Base-by-base conservation (phyloP, 2,329 filamentous ascomycete species). In the Alternaria arborescens region DNA sequence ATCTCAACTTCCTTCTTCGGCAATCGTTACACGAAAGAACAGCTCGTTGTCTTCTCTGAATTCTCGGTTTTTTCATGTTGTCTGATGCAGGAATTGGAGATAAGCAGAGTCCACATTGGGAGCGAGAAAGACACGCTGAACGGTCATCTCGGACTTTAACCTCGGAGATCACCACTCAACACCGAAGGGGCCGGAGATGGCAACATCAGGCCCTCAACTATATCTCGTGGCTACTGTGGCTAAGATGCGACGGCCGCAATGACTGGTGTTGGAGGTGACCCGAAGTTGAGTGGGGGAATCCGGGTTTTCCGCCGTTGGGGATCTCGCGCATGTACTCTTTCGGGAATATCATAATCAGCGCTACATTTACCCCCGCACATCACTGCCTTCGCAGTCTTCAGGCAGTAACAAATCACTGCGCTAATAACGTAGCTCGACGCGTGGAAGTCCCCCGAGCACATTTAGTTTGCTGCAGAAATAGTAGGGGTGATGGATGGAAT, bases 1-100 rank as follows among this genome's bases (percentile, higher is more conserved):
- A 82, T 64, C 79, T 78, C 7, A 82, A 66, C 62, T 81, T 81
- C n/a, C 80, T 65, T 14, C 77, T 67, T 7, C 79, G 74, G 63
- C 80, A 82, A 44, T 78, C 76, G 47, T 76, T 77, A 60, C 79
- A 82, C 1, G 78, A 80, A 2, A 82, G 70, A 2, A 79, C 76
- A 58, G 79, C 79, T 44, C 80, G 55, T 24, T 60, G 65, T 38
- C 36, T 38, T 16, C 36, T 38, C n/a, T 38, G 36, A 8, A 4
- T 8, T 4, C n/a, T n/a, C 5, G 16, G 16, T 38, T 38, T 7
- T 6, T n/a, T 16, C 36, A 38, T 38, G 16, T 18, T 38, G 6
- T 38, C 36, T 8, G 36, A 38, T 38, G 36, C 16, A 8, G 16
- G 6, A 18, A 38, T 38, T 18, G 32, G 14, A 16, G 7, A 16